Percentiles rank a stretch among this genome's conserved stretches.
These are phyloP conservation scores for Zalaria obscura DNA, from an alignment of 2,329 filamentous ascomycete genomes.

Conservation along the genomic window DNA sequence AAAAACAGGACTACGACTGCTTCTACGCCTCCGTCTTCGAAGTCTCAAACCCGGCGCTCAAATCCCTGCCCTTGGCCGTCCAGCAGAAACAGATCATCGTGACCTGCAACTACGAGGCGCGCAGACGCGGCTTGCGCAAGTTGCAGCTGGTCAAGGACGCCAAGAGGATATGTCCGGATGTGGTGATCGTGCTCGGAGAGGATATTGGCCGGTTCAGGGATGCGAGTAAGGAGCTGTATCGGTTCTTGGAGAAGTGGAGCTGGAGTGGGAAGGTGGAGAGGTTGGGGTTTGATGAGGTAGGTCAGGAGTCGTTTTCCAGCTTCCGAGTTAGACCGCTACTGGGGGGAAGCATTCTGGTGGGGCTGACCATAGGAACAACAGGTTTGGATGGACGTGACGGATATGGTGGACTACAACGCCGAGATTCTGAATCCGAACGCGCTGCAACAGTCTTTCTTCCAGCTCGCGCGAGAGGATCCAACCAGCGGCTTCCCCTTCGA, in stretches of 20 bases:
- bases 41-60: slow-evolving; percentile 60
- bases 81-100: slow-evolving; percentile 89
- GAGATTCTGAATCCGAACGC: slow-evolving; percentile 53
- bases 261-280: slow-evolving; percentile 71
- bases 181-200: slow-evolving; percentile 76
- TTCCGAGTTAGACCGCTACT: background rate
- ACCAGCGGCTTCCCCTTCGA: slow-evolving; percentile 71
- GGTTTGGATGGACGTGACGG: slow-evolving; percentile 67
- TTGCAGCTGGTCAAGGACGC: slow-evolving; percentile 77
- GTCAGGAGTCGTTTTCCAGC: too few relatives aligned
- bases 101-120: slow-evolving; percentile 88
- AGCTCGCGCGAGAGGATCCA: slow-evolving; percentile 57
- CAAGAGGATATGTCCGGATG: slow-evolving; percentile 63
- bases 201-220: slow-evolving; percentile 75
- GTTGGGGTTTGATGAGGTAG: slow-evolving; percentile 81
- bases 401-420: slow-evolving; percentile 72
- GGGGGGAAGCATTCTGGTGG: background rate
- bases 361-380: slow-evolving; percentile 11
- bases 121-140: slow-evolving; percentile 57
- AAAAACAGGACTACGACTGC: slow-evolving; percentile 60
- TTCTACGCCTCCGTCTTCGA: slow-evolving; percentile 93
- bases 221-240: slow-evolving; percentile 67
- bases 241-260: slow-evolving; percentile 55
- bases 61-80: slow-evolving; percentile 61
- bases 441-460: slow-evolving; percentile 61